Conservation (phyloP, 2,329 filamentous ascomycete genomes). For the Diaporthe ampelina region DNA sequence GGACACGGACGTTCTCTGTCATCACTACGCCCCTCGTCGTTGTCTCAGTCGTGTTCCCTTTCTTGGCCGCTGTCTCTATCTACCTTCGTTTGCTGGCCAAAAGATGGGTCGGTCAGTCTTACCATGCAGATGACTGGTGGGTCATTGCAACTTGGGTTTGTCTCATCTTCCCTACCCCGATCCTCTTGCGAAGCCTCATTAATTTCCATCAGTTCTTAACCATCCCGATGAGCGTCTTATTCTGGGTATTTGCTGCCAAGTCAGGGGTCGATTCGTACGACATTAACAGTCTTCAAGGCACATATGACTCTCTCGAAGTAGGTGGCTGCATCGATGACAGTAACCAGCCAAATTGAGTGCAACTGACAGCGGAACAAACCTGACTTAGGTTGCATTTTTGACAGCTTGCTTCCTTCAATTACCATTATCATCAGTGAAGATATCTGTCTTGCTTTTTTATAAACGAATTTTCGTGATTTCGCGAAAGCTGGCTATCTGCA, state of each 20-base stretch:
- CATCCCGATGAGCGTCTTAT: not conserved
- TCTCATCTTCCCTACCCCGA: not conserved
- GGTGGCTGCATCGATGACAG: not conserved
- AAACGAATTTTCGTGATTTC: constrained; percentile 8
- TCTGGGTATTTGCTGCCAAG: constrained; percentile 2
- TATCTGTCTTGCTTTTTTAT: constrained; percentile 20
- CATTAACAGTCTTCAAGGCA: not conserved
- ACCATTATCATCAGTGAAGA: not conserved
- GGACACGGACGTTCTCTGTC: not conserved
- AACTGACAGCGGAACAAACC: not conserved
- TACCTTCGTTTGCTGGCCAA: not conserved
- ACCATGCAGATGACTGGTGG: constrained; percentile 27
- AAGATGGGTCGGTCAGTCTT: not conserved
- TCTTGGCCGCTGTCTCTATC: constrained; percentile 5
- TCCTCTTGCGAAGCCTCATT: not conserved
- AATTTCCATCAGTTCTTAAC: not conserved
- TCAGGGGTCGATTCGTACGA: not conserved
- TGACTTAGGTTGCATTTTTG: not conserved
- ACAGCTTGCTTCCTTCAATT: not conserved
- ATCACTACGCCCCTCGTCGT: constrained; percentile 10
- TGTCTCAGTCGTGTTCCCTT: constrained; percentile 16
- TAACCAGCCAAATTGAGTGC: not conserved
- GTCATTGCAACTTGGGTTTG: constrained; percentile 6
- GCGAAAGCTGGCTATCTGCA: not conserved
- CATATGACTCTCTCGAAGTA: not conserved